Evolutionary conservation across 1,139 yeast genomes (phyloP), one percentile per base, ranked within the genome.

Genomic region (Scheffersomyces cryptocercus): DNA sequence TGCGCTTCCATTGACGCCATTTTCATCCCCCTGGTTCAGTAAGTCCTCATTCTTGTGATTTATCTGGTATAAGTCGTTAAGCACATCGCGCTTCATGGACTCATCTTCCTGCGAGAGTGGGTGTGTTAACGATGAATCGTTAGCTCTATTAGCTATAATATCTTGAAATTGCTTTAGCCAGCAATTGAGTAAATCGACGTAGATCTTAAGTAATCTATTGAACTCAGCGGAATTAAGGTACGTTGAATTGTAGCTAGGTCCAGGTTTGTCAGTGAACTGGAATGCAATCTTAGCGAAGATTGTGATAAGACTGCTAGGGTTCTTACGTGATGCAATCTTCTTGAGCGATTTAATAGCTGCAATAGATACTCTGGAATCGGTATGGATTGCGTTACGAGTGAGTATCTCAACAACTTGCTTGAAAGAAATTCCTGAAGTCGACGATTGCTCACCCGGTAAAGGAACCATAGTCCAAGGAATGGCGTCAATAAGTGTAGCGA

Each of bases 221-320:
- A 85, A 85, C 44, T 82, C 87, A 2, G 65, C 55, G 0, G 84
- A 79, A 28, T 81, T 77, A 42, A 84, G 67, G 50, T 77, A 78
- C 14, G 79, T 75, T 10, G 83, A 70, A 39, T 84, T 79, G 53
- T 80, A 78, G 20, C 58, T 53, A 5, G 74, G 70, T 5, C 68
- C 68, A 4, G 75, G 75, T 50, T 81, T 82, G 46, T 89, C 97
- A 50, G 85, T 88, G 49, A 87, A 80, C 51, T 85, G 83, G 62
- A 90, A 89, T 3, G 96, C 87, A 48, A 82, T 81, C 53, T 87
- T 84, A 0, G 96, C 88, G 68, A 83, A 89, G 26, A 82, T 77
- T 1, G 88, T 84, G 37, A 90, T 77, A 39, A 90, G 71, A 3
- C 80, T 75, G 43, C 85, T 80, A 0, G 97, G 89, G 51, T 88